Base-by-base conservation (phyloP, 2,329 filamentous ascomycete genomes). In the Hypomyces rosellus region DNA sequence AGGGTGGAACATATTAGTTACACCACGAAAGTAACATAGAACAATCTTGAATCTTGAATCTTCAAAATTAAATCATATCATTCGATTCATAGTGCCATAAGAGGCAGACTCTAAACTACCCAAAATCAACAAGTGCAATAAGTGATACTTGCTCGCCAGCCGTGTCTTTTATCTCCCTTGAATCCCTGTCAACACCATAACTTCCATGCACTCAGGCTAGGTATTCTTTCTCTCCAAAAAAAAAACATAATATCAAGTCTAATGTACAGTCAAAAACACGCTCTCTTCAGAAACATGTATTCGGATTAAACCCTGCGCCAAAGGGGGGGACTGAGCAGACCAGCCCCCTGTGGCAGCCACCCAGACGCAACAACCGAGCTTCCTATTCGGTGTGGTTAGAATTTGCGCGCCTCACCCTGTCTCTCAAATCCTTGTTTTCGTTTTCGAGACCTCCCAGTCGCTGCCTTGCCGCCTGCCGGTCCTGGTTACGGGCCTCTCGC, bases 391-490 rank as follows among this genome's bases (percentile, higher is more conserved):
- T 44, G 34, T 65, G 43, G 45, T 60, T 38, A n/a, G 36, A 45
- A 50, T 52, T 54, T 11, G 54, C 60, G 53, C 70, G 61, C 57
- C 67, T 84, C 51, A 90, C 69, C 68, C 84, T 77, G 14, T 77
- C 76, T 51, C 81, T 74, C 53, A 93, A 69, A 57, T 87, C 82
- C 57, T 85, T 79, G 62, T 89, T 89, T 70, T 90, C 85, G 48
- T 78, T 73, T 63, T 84, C 80, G n/a, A 86, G 78, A 54, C 90
- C 86, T 52, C 89, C 85, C 0, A 96, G 70, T 47, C 92, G 75
- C 70, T 90, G 86, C 49, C 88, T 75, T 25, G 92, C 92, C 20
- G 89, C 90, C 44, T 80, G 86, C 3, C 93, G 82, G 69, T 99
- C 93, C 51, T 95, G 74, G 48, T 95, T 74, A 41, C 93, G 75